Evolutionary conservation across 179 eudicot species (phyloP).

Genomic region (Beta macrorhiza): DNA sequence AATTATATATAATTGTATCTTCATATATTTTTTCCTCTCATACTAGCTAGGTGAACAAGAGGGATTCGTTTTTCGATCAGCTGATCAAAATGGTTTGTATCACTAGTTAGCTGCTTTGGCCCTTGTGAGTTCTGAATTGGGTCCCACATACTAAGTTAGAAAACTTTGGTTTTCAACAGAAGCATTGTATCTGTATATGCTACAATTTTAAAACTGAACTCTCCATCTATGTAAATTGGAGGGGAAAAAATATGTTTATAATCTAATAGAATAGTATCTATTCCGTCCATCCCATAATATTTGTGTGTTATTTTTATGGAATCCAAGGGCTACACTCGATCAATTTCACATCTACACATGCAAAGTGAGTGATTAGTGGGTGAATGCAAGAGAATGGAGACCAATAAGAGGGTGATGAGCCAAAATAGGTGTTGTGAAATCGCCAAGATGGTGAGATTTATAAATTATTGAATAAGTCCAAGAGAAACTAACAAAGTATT

Average conservation of each 20-base stretch:
- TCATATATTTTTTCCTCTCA: background rate
- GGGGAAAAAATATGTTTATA: background rate
- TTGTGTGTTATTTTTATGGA: too few relatives aligned
- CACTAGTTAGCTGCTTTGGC: conserved; percentile 8
- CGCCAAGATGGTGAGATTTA: too few relatives aligned
- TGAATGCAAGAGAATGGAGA: too few relatives aligned
- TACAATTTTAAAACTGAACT: background rate
- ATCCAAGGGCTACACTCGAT: too few relatives aligned
- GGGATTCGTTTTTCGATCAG: background rate
- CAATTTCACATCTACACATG: too few relatives aligned
- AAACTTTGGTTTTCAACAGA: background rate
- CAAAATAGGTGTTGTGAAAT: too few relatives aligned
- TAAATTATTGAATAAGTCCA: too few relatives aligned
- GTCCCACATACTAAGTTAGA: conserved; percentile 13
- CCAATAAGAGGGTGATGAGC: too few relatives aligned
- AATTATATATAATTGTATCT: background rate
- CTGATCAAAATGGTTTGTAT: background rate
- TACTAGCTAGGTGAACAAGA: conserved; percentile 2
- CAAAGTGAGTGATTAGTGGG: too few relatives aligned
- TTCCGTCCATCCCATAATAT: background rate
- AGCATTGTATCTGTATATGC: background rate
- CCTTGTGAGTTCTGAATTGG: conserved; percentile 13
- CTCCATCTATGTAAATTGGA: too few relatives aligned
- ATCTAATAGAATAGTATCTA: background rate
- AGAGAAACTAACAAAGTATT: too few relatives aligned